Percentiles rank a stretch among this genome's conserved stretches.
These are phyloP conservation scores for Fusarium oligoseptatum DNA, from an alignment of 2,329 filamentous ascomycete species.

Conservation along the genomic window DNA sequence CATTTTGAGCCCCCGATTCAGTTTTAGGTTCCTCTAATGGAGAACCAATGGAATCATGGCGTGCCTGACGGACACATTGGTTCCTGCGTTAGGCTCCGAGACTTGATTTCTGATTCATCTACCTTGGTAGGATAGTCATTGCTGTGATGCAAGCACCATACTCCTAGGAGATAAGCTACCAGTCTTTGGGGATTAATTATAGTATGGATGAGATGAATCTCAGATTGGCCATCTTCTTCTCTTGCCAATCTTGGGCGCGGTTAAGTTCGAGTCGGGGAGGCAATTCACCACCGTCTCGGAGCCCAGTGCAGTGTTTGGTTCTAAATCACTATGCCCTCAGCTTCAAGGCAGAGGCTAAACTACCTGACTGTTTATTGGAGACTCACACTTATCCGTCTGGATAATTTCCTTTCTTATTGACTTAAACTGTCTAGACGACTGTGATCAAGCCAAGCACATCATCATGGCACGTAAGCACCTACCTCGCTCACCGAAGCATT, in stretches of 20 bases:
- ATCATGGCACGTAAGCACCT: not conserved
- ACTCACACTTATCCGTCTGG: not conserved
- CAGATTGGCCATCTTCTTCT: accelerated
- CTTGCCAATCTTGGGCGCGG: not conserved
- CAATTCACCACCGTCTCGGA: too few relatives aligned
- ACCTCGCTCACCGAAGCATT: not conserved
- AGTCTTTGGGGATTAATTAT: too few relatives aligned
- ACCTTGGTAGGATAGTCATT: not conserved
- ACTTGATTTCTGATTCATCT: not conserved
- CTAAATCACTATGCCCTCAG: not conserved
- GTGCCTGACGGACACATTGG: not conserved
- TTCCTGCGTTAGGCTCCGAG: not conserved
- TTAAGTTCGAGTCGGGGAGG: not conserved
- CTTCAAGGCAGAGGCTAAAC: not conserved
- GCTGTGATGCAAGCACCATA: not conserved
- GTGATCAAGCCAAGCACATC: not conserved
- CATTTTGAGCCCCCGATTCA: not conserved
- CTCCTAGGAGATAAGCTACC: not conserved
- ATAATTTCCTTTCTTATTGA: not conserved
- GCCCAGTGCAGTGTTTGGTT: not conserved
- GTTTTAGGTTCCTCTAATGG: not conserved
- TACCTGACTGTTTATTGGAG: not conserved
- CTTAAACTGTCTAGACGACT: not conserved
- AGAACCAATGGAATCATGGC: not conserved
- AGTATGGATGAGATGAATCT: not conserved